A percentile compares a stretch with the other conserved stretches of the same genome.
Evolutionary conservation across 2,329 filamentous ascomycete genomes (phyloP).

Genomic region (Penicillium sp.): DNA sequence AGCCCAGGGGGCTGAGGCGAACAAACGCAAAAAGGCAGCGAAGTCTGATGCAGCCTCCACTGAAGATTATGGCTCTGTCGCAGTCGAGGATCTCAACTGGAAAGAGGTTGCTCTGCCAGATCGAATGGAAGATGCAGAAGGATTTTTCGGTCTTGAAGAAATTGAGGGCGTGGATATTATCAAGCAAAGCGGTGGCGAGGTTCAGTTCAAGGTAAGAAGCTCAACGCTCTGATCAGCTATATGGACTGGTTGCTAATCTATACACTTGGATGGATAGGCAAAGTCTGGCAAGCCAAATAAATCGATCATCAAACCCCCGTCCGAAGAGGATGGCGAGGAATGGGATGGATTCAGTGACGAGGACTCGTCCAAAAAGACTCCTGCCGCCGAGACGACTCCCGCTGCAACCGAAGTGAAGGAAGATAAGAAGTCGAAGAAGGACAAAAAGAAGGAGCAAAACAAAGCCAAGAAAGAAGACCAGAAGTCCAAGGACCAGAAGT

Average conservation of each 20-base stretch:
- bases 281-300: constrained; percentile 35
- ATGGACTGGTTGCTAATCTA: background rate
- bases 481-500: constrained; percentile 16
- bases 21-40: constrained; percentile 38
- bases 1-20: constrained; percentile 26
- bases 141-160: constrained; percentile 89
- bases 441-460: constrained; percentile 14
- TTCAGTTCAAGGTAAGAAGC: constrained; percentile 44
- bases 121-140: constrained; percentile 82
- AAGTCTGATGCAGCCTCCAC: constrained; percentile 16
- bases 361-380: constrained; percentile 28
- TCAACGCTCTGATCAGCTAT: background rate
- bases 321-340: constrained; percentile 49
- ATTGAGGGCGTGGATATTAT: constrained; percentile 89
- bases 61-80: constrained; percentile 31
- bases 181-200: constrained; percentile 55
- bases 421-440: constrained; percentile 24
- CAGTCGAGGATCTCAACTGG: constrained; percentile 59
- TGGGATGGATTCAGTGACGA: constrained; percentile 66
- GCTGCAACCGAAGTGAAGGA: constrained; percentile 16
- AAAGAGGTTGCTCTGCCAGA: constrained; percentile 67
- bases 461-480: constrained; percentile 30
- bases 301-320: constrained; percentile 29
- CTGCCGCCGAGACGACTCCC: constrained; percentile 8
- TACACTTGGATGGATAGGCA: constrained; percentile 29